These are phyloP conservation scores for Pulveroboletus sp. DNA, from an alignment of 768 basidiomycete genomes.

Conservation along the genomic window DNA sequence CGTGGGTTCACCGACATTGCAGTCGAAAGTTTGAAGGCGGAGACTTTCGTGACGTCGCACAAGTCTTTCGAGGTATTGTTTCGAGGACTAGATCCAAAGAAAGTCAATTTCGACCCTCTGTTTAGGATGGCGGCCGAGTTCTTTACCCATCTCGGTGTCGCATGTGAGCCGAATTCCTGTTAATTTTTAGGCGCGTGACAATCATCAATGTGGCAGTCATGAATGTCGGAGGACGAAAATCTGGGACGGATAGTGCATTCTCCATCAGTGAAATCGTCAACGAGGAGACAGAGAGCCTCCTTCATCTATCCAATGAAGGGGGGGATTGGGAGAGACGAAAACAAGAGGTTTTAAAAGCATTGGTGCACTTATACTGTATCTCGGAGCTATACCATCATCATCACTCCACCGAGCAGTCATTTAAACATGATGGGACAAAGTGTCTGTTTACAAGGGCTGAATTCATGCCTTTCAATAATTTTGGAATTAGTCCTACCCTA, in stretches of 20 bases:
- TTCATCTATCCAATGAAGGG: background rate
- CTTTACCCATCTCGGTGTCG: constrained; percentile 3
- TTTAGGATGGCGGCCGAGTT: background rate
- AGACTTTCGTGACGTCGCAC: background rate
- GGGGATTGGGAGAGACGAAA: background rate
- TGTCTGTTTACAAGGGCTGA: background rate
- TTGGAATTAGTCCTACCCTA: background rate
- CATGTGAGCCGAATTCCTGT: background rate
- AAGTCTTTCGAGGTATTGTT: background rate
- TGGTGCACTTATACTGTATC: no score
- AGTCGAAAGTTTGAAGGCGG: background rate
- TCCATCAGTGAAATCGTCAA: background rate
- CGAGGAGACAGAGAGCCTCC: background rate
- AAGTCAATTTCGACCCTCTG: no score
- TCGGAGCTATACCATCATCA: background rate
- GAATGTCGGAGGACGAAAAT: background rate
- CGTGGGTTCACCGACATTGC: background rate
- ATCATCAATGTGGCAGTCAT: constrained; percentile 1
- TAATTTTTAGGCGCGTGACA: background rate
- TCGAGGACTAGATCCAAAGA: background rate
- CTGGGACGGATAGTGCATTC: background rate
- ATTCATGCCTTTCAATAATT: background rate
- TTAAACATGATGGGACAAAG: background rate
- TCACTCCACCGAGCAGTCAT: background rate
- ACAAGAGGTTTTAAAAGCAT: background rate